Base-by-base conservation (phyloP, 2,329 filamentous ascomycete species). In the Sarocladium brachiariae region DNA sequence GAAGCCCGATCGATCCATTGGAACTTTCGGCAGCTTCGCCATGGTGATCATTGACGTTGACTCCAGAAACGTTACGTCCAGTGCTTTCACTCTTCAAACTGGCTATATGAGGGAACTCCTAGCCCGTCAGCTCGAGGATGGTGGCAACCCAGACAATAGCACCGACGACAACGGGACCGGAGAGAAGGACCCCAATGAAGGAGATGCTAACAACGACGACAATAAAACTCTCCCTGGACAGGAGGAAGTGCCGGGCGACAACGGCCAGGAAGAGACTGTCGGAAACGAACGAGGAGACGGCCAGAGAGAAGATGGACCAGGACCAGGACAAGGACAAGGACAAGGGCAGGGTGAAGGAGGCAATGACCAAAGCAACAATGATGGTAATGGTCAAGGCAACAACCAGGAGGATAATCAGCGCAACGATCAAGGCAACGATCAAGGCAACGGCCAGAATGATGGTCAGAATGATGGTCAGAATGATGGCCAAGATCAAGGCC, bases 31-130 rank as follows among this genome's bases (percentile, higher is more conserved):
- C 2, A 53, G 50, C 34, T 59, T 59, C 45, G 48, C 52, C 50
- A 55, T 60, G 53, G 41, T 58, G 18, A 56, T 61, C 37, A 38
- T 56, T 50, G 58, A 61, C 16, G 34, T 57, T 5, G 50, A 48
- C 18, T 31, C 46, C 4, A 24, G 11, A 5, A 49, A 49, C 31
- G 46, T 49, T 11, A 27, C 38, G 25, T 16, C 47, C 51, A 3
- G 50, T 56, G 35, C 50, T 45, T 18, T 48, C 46, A 19, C 27
- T 49, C 21, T 51, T 10, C 24, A 11, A 7, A 47, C 25, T n/a
- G 25, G n/a, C 25, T 11, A 33, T 16, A 23, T 31, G 43, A 31
- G 33, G n/a, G 43, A 47, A 16, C 43, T 47, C 25, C 13, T 31
- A 25, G 43, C 43, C 21, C 43, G 43, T 33, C 43, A 47, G 16